Evolutionary conservation across 1,139 yeast species (phyloP).

Genomic region (Suhomyces panamericanus): DNA sequence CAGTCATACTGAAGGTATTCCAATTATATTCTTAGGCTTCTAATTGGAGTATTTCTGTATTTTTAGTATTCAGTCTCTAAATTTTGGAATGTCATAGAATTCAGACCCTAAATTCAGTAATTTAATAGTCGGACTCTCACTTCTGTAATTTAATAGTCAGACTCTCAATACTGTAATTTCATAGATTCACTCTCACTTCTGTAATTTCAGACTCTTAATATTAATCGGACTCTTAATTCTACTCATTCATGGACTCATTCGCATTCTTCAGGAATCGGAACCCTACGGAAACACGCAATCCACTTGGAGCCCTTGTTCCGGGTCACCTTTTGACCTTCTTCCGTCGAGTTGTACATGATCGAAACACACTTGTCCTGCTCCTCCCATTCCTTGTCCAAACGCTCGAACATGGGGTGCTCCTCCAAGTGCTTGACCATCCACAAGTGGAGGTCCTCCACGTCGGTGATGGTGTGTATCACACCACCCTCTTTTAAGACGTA

Average conservation of each 20-base stretch:
- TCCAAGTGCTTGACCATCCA: slow-evolving; percentile 97
- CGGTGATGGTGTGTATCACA: slow-evolving; percentile 89
- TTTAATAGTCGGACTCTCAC: no score
- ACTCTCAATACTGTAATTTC: no score
- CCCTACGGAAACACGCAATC: slow-evolving; percentile 83
- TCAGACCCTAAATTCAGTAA: no score
- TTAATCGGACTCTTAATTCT: no score
- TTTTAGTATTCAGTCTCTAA: no score
- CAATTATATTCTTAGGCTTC: no score
- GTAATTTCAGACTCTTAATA: no score
- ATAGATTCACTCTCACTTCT: no score
- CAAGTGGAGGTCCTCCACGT: slow-evolving; percentile 85
- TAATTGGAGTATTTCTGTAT: no score
- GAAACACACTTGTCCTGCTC: slow-evolving; percentile 73
- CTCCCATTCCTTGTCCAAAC: slow-evolving; percentile 81
- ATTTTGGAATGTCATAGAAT: no score
- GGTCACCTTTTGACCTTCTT: slow-evolving; percentile 95
- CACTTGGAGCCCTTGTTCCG: slow-evolving; percentile 86
- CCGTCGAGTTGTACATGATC: slow-evolving; percentile 88
- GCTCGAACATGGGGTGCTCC: slow-evolving; percentile 86
- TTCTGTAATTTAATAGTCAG: no score
- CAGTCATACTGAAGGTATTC: no score
- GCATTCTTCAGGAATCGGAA: slow-evolving; percentile 55
- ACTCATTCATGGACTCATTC: slow-evolving; percentile 14
- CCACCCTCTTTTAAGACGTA: slow-evolving; percentile 88